Percentiles rank a stretch among this genome's conserved stretches.
Evolutionary conservation across 2,329 filamentous ascomycete genomes (phyloP).

Genomic region (Emmonsiellopsis sp.): DNA sequence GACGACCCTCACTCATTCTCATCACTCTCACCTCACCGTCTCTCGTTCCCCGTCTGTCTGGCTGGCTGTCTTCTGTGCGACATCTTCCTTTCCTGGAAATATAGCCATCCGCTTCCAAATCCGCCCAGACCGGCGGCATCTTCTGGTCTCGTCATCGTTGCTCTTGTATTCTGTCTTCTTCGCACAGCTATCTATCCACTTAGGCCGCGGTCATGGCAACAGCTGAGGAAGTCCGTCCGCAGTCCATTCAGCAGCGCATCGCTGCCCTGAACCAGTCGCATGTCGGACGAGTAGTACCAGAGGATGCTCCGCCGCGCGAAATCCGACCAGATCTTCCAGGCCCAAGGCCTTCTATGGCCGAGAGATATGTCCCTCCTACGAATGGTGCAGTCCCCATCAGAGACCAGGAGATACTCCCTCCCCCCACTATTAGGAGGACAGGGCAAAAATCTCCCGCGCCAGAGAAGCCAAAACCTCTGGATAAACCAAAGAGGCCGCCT

Average conservation of each 20-base stretch:
- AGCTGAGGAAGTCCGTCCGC: slow-evolving; percentile 34
- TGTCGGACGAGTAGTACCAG: slow-evolving; percentile 26
- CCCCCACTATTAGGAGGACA: slow-evolving; percentile 18
- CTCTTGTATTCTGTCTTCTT: background rate
- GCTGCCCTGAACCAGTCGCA: slow-evolving; percentile 37
- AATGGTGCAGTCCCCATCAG: background rate
- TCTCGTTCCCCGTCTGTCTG: too few species aligned
- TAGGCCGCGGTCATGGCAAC: slow-evolving; percentile 15
- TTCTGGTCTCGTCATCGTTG: too few species aligned
- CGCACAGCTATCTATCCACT: background rate
- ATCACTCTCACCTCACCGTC: too few species aligned
- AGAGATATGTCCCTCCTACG: slow-evolving; percentile 8
- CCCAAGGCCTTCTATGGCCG: slow-evolving; percentile 17
- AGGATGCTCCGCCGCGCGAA: slow-evolving; percentile 19
- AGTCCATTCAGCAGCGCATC: slow-evolving; percentile 39
- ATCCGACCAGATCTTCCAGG: slow-evolving; percentile 17
- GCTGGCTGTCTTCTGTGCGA: too few species aligned
- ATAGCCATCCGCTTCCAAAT: too few species aligned
- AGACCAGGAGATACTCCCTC: slow-evolving; percentile 9
- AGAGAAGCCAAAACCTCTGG: slow-evolving; percentile 10
- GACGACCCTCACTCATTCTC: too few species aligned
- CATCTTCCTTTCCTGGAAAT: too few species aligned
- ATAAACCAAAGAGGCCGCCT: slow-evolving; percentile 25
- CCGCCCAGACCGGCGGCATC: too few species aligned
- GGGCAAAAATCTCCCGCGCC: slow-evolving; percentile 14